Base-by-base conservation (phyloP, 2,329 filamentous ascomycete genomes). In the Beauveria sp. region DNA sequence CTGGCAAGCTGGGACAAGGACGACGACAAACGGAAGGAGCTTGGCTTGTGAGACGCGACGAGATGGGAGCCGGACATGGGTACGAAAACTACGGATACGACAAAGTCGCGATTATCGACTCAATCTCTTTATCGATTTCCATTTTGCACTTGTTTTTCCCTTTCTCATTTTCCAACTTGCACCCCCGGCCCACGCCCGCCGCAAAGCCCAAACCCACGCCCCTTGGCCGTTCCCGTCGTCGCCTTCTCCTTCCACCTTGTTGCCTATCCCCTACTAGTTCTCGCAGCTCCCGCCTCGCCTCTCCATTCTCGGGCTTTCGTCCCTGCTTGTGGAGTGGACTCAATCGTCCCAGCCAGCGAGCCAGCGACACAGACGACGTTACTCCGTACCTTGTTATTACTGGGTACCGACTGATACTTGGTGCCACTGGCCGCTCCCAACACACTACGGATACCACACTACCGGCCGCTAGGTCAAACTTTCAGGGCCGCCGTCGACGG, bases 401-500 rank as follows among this genome's bases (percentile, higher is more conserved):
- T 24, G 1, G 22, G 22, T 24, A 24, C 30, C 30, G 30, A 34
- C 30, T 34, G 30, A 34, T 34, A 34, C 34, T 37, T 18, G 51
- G 9, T 51, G 12, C 55, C 46, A 58, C 55, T 58, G 55, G 55
- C 55, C 30, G 46, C 43, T 34, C 47, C 47, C 37, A 59, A 16
- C 28, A 56, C 28, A 14, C 41, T 55, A 46, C 54, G 22, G 26
- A 2, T 5, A 37, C 34, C 46, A 51, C 48, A 14, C 22, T 47
- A 16, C 9, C 46, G 26, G 48, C 40, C 56, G 48, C 56, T 59
- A 59, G 40, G 48, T 26, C 56, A 59, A 59, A 59, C 48, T n/a
- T 44, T 59, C 37, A 59, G 47, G 47, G 37, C 56, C 37, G 47
- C 37, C 37, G n/a, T 52, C 47, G 40, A 52, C 56, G 24, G 47